Conservation (phyloP, 345 rosid species). For the Hibiscus trionum region DNA sequence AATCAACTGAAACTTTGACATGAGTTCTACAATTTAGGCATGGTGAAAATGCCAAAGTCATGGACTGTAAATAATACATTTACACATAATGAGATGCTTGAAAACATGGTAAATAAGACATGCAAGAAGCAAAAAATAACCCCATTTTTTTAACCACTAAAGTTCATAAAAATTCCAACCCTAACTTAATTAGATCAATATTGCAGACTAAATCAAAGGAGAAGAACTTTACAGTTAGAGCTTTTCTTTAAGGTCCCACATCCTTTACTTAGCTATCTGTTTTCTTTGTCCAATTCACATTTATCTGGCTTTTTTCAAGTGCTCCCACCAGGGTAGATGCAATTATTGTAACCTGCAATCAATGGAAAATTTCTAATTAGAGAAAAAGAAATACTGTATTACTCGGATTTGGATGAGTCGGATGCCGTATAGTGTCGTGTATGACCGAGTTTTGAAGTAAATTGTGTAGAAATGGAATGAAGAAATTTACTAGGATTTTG, state of each 20-base stretch:
- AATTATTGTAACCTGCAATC: constrained; percentile 48
- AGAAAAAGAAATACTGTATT: too few species aligned
- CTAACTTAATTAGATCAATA: not conserved
- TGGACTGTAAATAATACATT: not conserved
- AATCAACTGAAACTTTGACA: not conserved
- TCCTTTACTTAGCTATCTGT: constrained; percentile 9
- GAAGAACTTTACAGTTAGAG: constrained; percentile 15
- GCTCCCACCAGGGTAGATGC: constrained; percentile 56
- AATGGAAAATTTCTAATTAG: not conserved
- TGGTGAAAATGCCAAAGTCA: not conserved
- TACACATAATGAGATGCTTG: not conserved
- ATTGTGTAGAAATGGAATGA: not conserved
- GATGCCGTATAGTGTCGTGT: too few species aligned
- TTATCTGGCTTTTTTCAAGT: constrained; percentile 25
- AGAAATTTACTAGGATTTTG: constrained; percentile 35
- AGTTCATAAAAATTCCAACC: not conserved
- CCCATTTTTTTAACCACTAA: not conserved
- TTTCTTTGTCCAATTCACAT: not conserved
- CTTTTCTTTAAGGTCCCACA: not conserved
- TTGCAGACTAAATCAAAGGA: not conserved
- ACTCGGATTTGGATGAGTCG: too few species aligned
- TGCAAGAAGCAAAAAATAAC: not conserved
- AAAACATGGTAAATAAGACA: not conserved
- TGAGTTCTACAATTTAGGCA: not conserved
- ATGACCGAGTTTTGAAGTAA: not conserved